phyloP scores from a whole-genome alignment of 495 filamentous ascomycete species.

The Parachaetomium inaequale region DNA sequence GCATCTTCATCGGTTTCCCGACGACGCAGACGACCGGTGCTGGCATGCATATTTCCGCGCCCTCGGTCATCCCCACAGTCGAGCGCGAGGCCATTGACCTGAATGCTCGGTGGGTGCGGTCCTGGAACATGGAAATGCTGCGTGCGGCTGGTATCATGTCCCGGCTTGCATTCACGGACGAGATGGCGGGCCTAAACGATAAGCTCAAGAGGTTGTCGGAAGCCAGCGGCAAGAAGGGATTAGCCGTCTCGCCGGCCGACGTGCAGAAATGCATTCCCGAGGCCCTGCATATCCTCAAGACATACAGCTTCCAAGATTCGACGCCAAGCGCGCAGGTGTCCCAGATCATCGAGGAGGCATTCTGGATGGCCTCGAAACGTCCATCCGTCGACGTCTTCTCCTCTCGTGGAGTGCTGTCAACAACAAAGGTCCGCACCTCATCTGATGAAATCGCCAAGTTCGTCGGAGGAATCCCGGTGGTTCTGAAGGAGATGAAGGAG shows the following conservation, averaged over 20 bases:
- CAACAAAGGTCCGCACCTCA: slow-evolving; percentile 70
- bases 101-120: slow-evolving; percentile 87
- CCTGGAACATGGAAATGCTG: slow-evolving; percentile 96
- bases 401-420: slow-evolving; percentile 76
- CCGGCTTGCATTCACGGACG: slow-evolving; percentile 77
- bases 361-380: slow-evolving; percentile 85
- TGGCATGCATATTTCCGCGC: slow-evolving; percentile 95
- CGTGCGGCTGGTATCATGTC: slow-evolving; percentile 85
- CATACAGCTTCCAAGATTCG: slow-evolving; percentile 82
- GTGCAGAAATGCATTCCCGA: slow-evolving; percentile 66
- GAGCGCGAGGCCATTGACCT: slow-evolving; percentile 96
- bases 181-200: slow-evolving; percentile 71
- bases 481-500: slow-evolving; percentile 69
- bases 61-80: slow-evolving; percentile 96
- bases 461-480: slow-evolving; percentile 81
- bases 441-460: slow-evolving; percentile 78
- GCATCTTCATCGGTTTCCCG: slow-evolving; percentile 95
- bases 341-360: slow-evolving; percentile 82
- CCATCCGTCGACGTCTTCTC: slow-evolving; percentile 82
- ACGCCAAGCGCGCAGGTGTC: slow-evolving; percentile 80
- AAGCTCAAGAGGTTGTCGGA: slow-evolving; percentile 49
- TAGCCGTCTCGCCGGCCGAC: slow-evolving; percentile 49
- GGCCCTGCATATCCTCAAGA: slow-evolving; percentile 71
- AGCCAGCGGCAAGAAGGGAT: slow-evolving; percentile 44
- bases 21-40: slow-evolving; percentile 95